phyloP scores from a whole-genome alignment of 306 rosid genomes.

The Comarum palustre region DNA sequence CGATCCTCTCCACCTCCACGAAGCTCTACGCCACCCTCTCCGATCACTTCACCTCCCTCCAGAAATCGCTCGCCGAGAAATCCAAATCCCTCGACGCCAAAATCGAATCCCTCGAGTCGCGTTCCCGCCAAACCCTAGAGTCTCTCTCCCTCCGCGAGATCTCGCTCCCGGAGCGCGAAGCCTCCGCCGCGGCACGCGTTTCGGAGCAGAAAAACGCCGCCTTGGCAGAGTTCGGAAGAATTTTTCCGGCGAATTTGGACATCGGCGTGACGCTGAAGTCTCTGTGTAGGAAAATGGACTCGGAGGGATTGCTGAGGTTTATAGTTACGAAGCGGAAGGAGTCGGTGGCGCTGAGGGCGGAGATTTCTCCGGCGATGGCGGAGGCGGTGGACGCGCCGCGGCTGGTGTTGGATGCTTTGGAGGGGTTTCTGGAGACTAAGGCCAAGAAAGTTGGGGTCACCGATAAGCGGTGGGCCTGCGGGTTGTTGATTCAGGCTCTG shows the following conservation, averaged over 20 bases:
- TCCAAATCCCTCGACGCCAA: constrained; percentile 55
- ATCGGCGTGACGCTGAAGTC: constrained; percentile 47
- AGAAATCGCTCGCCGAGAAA: constrained; percentile 48
- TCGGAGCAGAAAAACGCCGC: constrained; percentile 51
- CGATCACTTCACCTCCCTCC: constrained; percentile 47
- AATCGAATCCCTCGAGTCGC: constrained; percentile 46
- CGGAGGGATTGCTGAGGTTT: constrained; percentile 45
- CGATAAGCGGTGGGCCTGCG: constrained; percentile 83
- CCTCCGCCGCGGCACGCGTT: constrained; percentile 48
- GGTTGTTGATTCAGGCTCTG: constrained; percentile 63
- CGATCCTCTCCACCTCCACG: constrained; percentile 50
- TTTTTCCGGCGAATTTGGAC: constrained; percentile 21
- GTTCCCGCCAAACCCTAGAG: constrained; percentile 37
- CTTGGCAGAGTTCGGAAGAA: constrained; percentile 40
- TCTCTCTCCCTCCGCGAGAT: constrained; percentile 47
- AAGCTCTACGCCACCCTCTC: constrained; percentile 50
- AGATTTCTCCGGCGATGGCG: constrained; percentile 43
- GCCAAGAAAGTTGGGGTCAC: constrained; percentile 57
- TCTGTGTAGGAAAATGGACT: constrained; percentile 62
- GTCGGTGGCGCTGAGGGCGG: constrained; percentile 56
- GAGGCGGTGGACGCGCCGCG: constrained; percentile 76
- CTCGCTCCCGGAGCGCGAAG: constrained; percentile 58
- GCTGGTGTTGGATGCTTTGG: constrained; percentile 58
- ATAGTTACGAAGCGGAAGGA: constrained; percentile 67
- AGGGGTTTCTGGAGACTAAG: constrained; percentile 49